Base-by-base conservation (phyloP, 345 rosid species). In the Murraya paniculata region DNA sequence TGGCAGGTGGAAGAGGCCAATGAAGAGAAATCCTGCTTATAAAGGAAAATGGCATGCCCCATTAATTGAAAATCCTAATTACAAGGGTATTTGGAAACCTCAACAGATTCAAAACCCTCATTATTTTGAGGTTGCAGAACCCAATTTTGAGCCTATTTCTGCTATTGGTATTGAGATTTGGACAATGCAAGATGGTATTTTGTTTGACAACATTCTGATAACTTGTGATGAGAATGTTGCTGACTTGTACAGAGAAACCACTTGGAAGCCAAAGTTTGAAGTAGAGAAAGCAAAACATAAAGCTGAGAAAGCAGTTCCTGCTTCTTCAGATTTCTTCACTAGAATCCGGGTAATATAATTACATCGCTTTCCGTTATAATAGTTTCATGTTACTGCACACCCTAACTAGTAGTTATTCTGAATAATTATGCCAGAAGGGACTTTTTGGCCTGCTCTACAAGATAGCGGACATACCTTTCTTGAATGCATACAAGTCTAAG, bases 161-260 rank as follows among this genome's bases (percentile, higher is more conserved):
- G 92, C 89, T 71, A 64, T 87, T 70, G 92, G 89, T 4, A 85
- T 89, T 72, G 92, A 89, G 87, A 88, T 89, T 66, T 87, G 91
- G 92, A 89, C 92, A 60, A 87, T 87, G 92, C 91, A 89, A 71
- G 89, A 86, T 79, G 91, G 91, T 27, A 81, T 88, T 9, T 70
- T 87, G 83, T 89, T 87, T 68, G 89, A 86, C 74, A 86, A 89
- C 57, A 78, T 89, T 62, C 58, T 87, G 84, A 86, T 89, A 57
- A 65, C 89, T 11, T 79, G 78, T 21, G 80, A 81, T 9, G 91
- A 88, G 82, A 82, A 85, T 67, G 84, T 58, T 38, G 92, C 91
- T 25, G 77, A 64, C 30, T 60, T 84, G 5, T 76, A 77, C 68
- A 67, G 90, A 64, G 83, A 83, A 30, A 69, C 75, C 28, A 25